phyloP scores from a whole-genome alignment of 2,329 filamentous ascomycete species.

The Penicillium sp. region DNA sequence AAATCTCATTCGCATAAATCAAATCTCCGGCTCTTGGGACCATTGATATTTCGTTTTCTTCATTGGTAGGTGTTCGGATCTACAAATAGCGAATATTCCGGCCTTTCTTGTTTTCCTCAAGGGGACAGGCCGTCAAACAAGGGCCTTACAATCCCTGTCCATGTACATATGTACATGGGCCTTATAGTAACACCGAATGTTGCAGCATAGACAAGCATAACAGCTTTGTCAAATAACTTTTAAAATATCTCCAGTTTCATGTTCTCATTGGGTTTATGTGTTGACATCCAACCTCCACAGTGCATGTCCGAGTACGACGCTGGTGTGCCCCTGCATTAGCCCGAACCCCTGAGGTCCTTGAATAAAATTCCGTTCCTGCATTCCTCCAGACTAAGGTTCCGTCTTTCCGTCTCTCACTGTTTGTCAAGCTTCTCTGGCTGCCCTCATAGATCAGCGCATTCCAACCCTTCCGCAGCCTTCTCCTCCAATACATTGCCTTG shows the following conservation, averaged over 20 bases:
- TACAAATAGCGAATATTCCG: too few relatives aligned
- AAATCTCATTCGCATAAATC: too few relatives aligned
- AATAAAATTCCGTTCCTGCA: background rate
- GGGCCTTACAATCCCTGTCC: too few relatives aligned
- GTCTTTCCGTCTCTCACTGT: background rate
- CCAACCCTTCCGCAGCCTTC: constrained; percentile 11
- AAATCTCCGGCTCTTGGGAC: too few relatives aligned
- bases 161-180: too few relatives aligned
- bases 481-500: background rate
- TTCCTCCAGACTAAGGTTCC: too few relatives aligned
- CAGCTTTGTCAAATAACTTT: background rate
- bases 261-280: background rate
- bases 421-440: background rate
- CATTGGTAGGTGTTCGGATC: too few relatives aligned
- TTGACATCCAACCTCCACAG: background rate
- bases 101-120: too few relatives aligned
- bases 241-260: background rate
- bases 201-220: background rate
- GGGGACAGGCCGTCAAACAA: too few relatives aligned
- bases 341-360: background rate
- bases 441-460: constrained; percentile 10
- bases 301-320: background rate
- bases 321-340: background rate
- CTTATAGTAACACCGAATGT: too few relatives aligned
- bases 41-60: too few relatives aligned